Conservation (phyloP, 1,139 yeast species). For the Blastobotrys aristatus region DNA sequence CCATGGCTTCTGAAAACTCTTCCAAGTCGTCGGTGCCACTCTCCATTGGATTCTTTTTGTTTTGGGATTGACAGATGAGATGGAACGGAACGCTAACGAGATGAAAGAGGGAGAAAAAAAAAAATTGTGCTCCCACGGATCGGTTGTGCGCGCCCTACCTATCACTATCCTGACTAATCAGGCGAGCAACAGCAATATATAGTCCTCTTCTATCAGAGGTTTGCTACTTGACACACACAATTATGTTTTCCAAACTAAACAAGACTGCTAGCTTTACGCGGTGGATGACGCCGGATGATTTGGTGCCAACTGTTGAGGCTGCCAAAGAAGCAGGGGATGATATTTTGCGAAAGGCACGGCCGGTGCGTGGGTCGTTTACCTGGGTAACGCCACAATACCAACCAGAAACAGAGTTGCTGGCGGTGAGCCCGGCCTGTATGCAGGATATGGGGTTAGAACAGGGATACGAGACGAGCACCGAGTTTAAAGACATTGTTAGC, state of each 20-base stretch:
- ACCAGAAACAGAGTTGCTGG: constrained; percentile 46
- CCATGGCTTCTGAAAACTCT: too few species aligned
- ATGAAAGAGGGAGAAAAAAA: too few species aligned
- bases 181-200: too few species aligned
- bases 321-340: constrained; percentile 43
- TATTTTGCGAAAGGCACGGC: constrained; percentile 52
- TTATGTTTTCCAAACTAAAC: constrained; percentile 10
- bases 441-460: constrained; percentile 49
- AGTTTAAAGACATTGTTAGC: constrained; percentile 52
- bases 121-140: too few species aligned
- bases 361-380: constrained; percentile 64
- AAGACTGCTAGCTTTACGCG: constrained; percentile 50
- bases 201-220: too few species aligned
- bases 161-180: too few species aligned
- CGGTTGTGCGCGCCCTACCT: too few species aligned
- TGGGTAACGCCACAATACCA: constrained; percentile 35
- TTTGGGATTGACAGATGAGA: too few species aligned
- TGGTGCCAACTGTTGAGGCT: constrained; percentile 46
- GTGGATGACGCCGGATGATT: constrained; percentile 53
- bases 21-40: too few species aligned
- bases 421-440: constrained; percentile 59
- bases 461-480: constrained; percentile 35
- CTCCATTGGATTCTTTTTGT: too few species aligned
- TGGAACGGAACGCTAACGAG: too few species aligned
- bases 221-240: too few species aligned